phyloP scores from a whole-genome alignment of 495 filamentous ascomycete species.

The Darksidea phi region DNA sequence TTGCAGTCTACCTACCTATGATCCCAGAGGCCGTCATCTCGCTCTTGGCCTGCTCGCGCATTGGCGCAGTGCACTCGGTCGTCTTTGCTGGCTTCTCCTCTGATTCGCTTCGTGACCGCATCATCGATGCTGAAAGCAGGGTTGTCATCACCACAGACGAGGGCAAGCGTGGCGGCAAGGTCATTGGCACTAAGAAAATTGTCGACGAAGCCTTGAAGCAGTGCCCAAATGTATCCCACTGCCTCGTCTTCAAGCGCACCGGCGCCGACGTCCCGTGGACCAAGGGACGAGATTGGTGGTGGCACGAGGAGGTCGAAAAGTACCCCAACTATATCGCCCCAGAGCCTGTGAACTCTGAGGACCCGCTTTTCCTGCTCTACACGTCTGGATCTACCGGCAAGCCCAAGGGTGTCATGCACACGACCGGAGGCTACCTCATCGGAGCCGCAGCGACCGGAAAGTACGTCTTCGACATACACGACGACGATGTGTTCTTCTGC shows the following conservation, averaged over 20 bases:
- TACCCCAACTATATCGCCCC: conserved; percentile 88
- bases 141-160: conserved; percentile 97
- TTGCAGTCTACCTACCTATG: conserved; percentile 98
- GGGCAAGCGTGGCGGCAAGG: conserved; percentile 95
- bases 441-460: conserved; percentile 93
- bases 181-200: conserved; percentile 98
- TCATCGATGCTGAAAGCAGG: conserved; percentile 82
- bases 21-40: conserved; percentile 92
- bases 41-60: conserved; percentile 85
- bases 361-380: conserved; percentile 96
- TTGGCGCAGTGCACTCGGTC: conserved; percentile 96
- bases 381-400: conserved; percentile 97
- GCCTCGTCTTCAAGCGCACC: conserved; percentile 92
- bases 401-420: conserved; percentile 99
- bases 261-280: conserved; percentile 92
- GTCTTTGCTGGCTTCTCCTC: conserved; percentile 98
- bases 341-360: conserved; percentile 84
- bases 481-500: conserved; percentile 91
- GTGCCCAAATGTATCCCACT: conserved; percentile 83
- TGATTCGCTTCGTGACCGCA: conserved; percentile 93
- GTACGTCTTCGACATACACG: conserved; percentile 98
- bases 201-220: conserved; percentile 97
- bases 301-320: conserved; percentile 97
- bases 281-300: conserved; percentile 87
- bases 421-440: conserved; percentile 88